These are phyloP conservation scores for Sideroxylon spinosum DNA, from an alignment of 179 eudicot species.

Conservation along the genomic window DNA sequence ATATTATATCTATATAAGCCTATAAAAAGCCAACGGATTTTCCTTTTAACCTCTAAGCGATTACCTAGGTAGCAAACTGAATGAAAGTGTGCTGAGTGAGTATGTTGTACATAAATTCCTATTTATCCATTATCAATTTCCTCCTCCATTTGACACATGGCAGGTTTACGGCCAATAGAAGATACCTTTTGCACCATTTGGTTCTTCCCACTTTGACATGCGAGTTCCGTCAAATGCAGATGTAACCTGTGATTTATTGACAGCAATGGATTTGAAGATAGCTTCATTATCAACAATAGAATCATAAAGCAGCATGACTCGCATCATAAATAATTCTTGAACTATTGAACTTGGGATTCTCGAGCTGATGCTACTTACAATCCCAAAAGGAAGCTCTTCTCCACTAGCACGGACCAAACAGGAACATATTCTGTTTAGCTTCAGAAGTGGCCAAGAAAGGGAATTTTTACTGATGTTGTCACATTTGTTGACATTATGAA, in stretches of 20 bases:
- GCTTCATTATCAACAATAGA: neutral
- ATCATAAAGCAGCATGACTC: neutral
- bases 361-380: conserved; percentile 47
- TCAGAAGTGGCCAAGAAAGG: conserved; percentile 62
- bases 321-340: no score
- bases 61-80: no score
- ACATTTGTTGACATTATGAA: conserved; percentile 36
- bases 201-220: conserved; percentile 92
- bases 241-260: conserved; percentile 48
- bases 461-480: conserved; percentile 33
- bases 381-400: conserved; percentile 93
- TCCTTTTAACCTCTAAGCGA: no score
- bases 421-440: conserved; percentile 71
- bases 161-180: neutral
- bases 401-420: conserved; percentile 85
- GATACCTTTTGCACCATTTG: conserved; percentile 91
- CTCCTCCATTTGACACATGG: neutral
- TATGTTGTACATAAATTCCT: neutral
- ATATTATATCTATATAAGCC: no score
- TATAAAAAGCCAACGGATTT: no score
- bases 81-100: neutral
- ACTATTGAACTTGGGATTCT: no score
- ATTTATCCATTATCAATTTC: neutral
- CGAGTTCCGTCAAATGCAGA: conserved; percentile 91
- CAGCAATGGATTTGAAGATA: neutral